Evolutionary conservation across 108 stramenopile genomes (phyloP).

Genomic region (Epipyxis sp.): DNA sequence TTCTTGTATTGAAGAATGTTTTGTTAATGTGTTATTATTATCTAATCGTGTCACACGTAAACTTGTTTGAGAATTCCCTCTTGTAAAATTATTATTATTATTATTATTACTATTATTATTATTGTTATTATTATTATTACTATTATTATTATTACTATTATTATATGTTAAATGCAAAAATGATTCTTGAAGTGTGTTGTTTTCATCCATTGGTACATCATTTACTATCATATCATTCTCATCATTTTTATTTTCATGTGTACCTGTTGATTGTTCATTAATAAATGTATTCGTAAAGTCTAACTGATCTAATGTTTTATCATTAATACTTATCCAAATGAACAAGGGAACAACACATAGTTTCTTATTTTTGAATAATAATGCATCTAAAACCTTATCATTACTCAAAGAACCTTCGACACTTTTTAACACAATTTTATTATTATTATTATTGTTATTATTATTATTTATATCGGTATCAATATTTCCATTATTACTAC

Average conservation of each 20-base stretch:
- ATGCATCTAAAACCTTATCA: neutral
- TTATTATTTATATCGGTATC: neutral
- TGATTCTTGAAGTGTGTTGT: neutral
- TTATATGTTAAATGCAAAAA: neutral
- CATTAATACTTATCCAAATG: neutral
- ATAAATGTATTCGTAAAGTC: neutral
- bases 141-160: neutral
- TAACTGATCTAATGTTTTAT: neutral
- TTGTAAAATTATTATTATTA: neutral
- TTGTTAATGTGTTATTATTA: neutral
- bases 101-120: neutral
- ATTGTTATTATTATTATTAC: neutral
- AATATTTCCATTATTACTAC: neutral
- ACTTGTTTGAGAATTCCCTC: too few relatives aligned
- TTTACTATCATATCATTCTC: too few relatives aligned
- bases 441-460: neutral
- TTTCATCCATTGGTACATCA: neutral
- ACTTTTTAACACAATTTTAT: neutral
- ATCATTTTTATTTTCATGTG: too few relatives aligned
- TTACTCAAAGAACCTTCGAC: neutral
- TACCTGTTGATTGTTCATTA: too few relatives aligned
- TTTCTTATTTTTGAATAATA: neutral
- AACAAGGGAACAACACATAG: slow-evolving; percentile 10
- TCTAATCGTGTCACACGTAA: too few relatives aligned
- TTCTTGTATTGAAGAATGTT: neutral